A percentile compares a stretch with the other conserved stretches of the same genome.
These are phyloP conservation scores for Aspergillus neoniger DNA, from an alignment of 2,329 filamentous ascomycete species.

Conservation along the genomic window DNA sequence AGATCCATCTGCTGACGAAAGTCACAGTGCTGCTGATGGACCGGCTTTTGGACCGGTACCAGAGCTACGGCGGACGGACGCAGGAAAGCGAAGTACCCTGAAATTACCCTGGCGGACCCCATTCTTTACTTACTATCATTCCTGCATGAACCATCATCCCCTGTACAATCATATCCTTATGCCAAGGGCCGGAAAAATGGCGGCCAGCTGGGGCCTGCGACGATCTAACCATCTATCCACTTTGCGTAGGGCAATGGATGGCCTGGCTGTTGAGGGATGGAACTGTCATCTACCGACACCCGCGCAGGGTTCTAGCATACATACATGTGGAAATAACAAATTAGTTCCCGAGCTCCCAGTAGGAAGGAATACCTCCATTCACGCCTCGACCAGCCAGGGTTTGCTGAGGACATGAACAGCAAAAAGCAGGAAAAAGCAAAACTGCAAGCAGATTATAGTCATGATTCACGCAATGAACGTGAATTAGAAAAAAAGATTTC, in stretches of 20 bases:
- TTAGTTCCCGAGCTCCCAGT: slow-evolving; percentile 6
- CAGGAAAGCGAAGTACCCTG: slow-evolving; percentile 25
- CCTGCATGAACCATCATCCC: not conserved
- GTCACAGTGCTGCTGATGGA: slow-evolving; percentile 34
- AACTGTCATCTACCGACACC: slow-evolving; percentile 10
- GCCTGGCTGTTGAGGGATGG: slow-evolving; percentile 3
- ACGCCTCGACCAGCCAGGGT: not conserved
- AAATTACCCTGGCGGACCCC: slow-evolving; percentile 8
- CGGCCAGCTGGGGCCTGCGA: not conserved
- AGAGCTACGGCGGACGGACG: slow-evolving; percentile 23
- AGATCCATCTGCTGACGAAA: slow-evolving; percentile 19
- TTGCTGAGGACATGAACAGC: not conserved
- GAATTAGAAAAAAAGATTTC: not conserved
- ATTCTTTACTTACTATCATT: not conserved
- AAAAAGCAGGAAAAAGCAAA: not conserved
- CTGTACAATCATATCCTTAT: not conserved
- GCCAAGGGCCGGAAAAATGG: not conserved
- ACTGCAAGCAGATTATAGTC: not conserved
- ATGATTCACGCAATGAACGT: not conserved
- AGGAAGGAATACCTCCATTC: not conserved
- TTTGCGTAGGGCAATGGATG: not conserved
- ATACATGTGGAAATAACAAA: slow-evolving; percentile 2
- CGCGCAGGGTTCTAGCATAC: slow-evolving; percentile 5
- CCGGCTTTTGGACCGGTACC: slow-evolving; percentile 37
- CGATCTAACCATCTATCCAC: not conserved